Base-by-base conservation (phyloP, 352 stramenopile genomes). In the Phytophthora litchii region DNA sequence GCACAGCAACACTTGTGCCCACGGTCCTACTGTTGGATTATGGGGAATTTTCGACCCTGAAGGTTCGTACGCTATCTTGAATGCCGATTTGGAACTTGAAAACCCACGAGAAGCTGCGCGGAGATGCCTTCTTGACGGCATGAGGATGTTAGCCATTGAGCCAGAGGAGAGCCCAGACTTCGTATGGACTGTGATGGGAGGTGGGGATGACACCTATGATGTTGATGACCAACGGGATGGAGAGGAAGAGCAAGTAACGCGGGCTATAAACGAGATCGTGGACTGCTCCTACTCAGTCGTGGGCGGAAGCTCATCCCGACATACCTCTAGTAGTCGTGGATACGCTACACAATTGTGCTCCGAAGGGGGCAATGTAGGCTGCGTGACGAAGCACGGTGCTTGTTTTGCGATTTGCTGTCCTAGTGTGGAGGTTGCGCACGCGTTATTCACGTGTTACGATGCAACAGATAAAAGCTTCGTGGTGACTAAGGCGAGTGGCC, bases 11-110 rank as follows among this genome's bases (percentile, higher is more conserved):
- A 64, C 51, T 9, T 54, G 31, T 45, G 36, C 54, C 41, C 37
- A 71, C 6, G 67, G 74, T 0, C 70, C 82, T 8, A 80, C 58
- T 6, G 53, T 95, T 10, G 85, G 76, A 0, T 58, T 95, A 5
- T 95, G 86, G 86, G 86, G 86, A 23, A 90, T 95, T 47, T 92
- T 74, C 55, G 86, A 95, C 48, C 80, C 82, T 1, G 84, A 93
- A 68, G 86, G 86, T 34, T 91, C 77, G 0, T 95, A 92, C 61
- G 74, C 84, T 6, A 83, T 92, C 20, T 66, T 92, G 19, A 91
- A 89, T 59, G 82, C 76, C 9, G 76, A 89, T 51, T 69, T 95
- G 19, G 62, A 69, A 25, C 59, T 41, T 7, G 80, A 92, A 35
- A 80, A 65, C 4, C 78, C 83, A 19, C 78, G 81, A n/a, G 82